These are phyloP conservation scores for Dactylellina drechsleri DNA, from an alignment of 2,329 filamentous ascomycete genomes.

Conservation along the genomic window DNA sequence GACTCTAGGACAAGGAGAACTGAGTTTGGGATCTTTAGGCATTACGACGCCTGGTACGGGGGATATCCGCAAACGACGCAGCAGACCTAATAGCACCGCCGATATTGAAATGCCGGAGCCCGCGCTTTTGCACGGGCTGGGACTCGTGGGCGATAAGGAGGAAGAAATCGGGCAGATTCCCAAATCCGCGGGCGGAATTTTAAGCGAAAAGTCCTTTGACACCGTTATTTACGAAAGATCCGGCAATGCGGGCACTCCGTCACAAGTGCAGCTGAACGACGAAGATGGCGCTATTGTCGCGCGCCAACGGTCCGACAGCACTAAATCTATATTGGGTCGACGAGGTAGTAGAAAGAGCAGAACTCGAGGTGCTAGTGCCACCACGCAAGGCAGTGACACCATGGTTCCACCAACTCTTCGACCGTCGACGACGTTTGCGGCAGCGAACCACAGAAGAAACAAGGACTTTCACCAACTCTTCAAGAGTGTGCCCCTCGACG, in stretches of 20 bases:
- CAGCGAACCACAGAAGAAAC: conserved; percentile 95
- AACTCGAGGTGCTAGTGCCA: conserved; percentile 79
- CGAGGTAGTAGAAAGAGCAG: conserved; percentile 74
- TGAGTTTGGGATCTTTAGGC: conserved; percentile 88
- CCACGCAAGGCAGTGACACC: conserved; percentile 56
- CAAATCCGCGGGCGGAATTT: conserved; percentile 38
- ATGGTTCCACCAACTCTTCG: conserved; percentile 13
- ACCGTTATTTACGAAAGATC: conserved; percentile 36
- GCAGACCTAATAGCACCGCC: conserved; percentile 32
- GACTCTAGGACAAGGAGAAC: conserved; percentile 86
- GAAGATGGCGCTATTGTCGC: conserved; percentile 17
- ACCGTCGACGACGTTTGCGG: conserved; percentile 85
- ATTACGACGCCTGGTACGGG: conserved; percentile 64
- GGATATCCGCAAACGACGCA: conserved; percentile 30
- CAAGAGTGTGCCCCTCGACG: conserved; percentile 95
- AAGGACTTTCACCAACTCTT: conserved; percentile 93
- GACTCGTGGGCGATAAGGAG: conserved; percentile 45
- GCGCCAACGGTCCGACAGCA: conserved; percentile 43
- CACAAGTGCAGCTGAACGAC: conserved; percentile 28
- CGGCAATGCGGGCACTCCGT: conserved; percentile 16
- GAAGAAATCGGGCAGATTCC: conserved; percentile 48
- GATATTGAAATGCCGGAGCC: conserved; percentile 41
- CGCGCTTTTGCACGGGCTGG: conserved; percentile 38
- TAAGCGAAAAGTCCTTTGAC: conserved; percentile 47
- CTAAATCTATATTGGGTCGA: conserved; percentile 63